phyloP scores from a whole-genome alignment of 2,329 filamentous ascomycete species.

The Zasmidium citrigriseum region DNA sequence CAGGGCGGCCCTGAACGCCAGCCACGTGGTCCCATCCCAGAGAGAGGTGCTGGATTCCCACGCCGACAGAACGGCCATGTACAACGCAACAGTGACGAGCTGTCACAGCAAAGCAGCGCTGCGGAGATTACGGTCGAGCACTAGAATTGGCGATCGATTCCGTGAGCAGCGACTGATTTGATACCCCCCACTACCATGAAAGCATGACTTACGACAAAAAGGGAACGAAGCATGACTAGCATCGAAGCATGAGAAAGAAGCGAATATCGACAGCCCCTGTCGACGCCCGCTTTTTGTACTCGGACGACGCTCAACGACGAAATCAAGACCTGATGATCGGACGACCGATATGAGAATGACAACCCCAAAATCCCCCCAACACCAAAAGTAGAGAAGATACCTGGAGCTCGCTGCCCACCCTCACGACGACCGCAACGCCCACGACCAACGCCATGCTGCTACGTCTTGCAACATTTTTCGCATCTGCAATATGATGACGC shows the following conservation, averaged over 20 bases:
- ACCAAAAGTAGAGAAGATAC: constrained; percentile 13
- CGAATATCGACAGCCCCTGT: constrained; percentile 11
- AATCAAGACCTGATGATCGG: constrained; percentile 17
- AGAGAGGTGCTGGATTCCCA: constrained; percentile 60
- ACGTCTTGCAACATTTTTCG: neutral
- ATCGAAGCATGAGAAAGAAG: constrained; percentile 7
- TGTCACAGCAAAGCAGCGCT: constrained; percentile 58
- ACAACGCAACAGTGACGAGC: constrained; percentile 63
- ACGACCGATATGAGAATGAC: constrained; percentile 16
- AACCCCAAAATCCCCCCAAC: neutral
- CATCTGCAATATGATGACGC: constrained; percentile 6
- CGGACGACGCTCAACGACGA: constrained; percentile 13
- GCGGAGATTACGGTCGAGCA: constrained; percentile 67
- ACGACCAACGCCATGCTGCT: neutral
- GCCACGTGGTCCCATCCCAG: constrained; percentile 61
- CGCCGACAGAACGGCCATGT: constrained; percentile 63
- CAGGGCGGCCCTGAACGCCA: constrained; percentile 57
- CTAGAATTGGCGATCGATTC: constrained; percentile 23
- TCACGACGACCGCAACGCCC: constrained; percentile 4
- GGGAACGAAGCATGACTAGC: constrained; percentile 15
- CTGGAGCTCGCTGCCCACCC: constrained; percentile 12
- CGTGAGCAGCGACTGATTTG: constrained; percentile 1
- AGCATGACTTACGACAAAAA: constrained; percentile 18
- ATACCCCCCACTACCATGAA: constrained; percentile 6
- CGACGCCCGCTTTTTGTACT: constrained; percentile 3